Percentiles rank a stretch among this genome's conserved stretches.
Conservation (phyloP, 306 rosid species). For the Cicer judaicum region DNA sequence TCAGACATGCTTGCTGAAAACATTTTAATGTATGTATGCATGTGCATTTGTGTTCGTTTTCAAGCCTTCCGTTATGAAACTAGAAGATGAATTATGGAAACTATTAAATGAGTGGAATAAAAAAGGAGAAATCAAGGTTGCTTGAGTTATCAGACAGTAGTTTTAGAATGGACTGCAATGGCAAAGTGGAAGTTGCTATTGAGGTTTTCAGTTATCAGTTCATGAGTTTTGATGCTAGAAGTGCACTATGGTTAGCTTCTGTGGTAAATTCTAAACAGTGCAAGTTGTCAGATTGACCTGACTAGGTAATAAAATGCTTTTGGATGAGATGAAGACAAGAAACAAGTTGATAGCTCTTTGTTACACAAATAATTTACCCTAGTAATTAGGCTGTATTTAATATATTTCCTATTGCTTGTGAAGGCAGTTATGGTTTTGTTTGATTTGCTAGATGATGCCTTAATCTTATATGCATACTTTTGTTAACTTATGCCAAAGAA, state of each 20-base stretch:
- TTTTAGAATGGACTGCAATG: constrained; percentile 14
- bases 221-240: neutral
- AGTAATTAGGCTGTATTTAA: constrained; percentile 21
- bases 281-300: neutral
- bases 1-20: neutral
- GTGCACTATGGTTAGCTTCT: neutral
- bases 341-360: constrained; percentile 21
- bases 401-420: constrained; percentile 5
- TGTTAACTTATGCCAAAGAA: constrained; percentile 16
- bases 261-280: neutral
- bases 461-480: neutral
- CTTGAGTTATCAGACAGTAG: constrained; percentile 14
- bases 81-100: constrained; percentile 19
- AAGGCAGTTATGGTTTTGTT: neutral
- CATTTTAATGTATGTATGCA: constrained; percentile 1
- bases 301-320: constrained; percentile 1
- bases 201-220: neutral
- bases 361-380: constrained; percentile 17
- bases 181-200: constrained; percentile 5
- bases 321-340: constrained; percentile 1
- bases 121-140: neutral
- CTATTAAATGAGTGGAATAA: constrained; percentile 9
- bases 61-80: neutral
- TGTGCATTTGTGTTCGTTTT: neutral
- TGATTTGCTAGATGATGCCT: constrained; percentile 17